A percentile compares a stretch with the other conserved stretches of the same genome.
phyloP scores from a whole-genome alignment of 2,329 filamentous ascomycete genomes.

The Beauveria sp. region DNA sequence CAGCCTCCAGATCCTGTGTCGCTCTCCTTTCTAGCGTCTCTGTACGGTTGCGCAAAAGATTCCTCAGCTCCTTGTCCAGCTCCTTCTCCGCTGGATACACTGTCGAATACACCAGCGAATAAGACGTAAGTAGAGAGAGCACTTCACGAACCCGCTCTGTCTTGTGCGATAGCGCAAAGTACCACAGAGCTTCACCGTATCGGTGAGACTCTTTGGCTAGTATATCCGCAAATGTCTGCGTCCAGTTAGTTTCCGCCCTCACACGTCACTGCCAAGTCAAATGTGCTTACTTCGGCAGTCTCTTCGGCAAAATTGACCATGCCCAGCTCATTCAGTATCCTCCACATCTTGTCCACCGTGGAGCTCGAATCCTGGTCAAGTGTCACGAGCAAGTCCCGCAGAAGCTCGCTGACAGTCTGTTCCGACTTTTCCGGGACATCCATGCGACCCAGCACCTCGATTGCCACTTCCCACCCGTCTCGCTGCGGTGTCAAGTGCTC shows the following conservation, averaged over 20 bases:
- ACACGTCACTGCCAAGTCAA: neutral
- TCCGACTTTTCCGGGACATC: slow-evolving; percentile 65
- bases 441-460: slow-evolving; percentile 74
- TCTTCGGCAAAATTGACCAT: slow-evolving; percentile 72
- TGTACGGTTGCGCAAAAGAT: slow-evolving; percentile 64
- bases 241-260: slow-evolving; percentile 18
- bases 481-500: slow-evolving; percentile 40
- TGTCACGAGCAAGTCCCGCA: slow-evolving; percentile 56
- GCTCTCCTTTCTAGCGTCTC: slow-evolving; percentile 65
- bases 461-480: slow-evolving; percentile 84
- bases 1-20: slow-evolving; percentile 69
- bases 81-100: slow-evolving; percentile 66
- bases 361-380: slow-evolving; percentile 58
- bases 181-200: slow-evolving; percentile 82
- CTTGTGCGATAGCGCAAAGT: slow-evolving; percentile 80
- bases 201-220: slow-evolving; percentile 64
- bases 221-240: slow-evolving; percentile 72
- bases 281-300: slow-evolving; percentile 67
- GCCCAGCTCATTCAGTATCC: slow-evolving; percentile 67
- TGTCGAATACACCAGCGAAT: slow-evolving; percentile 77
- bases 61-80: slow-evolving; percentile 64
- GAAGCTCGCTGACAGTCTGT: slow-evolving; percentile 64
- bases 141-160: slow-evolving; percentile 74
- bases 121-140: slow-evolving; percentile 77
- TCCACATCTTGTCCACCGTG: slow-evolving; percentile 75